Conservation (phyloP, 164 flowering plant species). For the Malania oleifera region DNA sequence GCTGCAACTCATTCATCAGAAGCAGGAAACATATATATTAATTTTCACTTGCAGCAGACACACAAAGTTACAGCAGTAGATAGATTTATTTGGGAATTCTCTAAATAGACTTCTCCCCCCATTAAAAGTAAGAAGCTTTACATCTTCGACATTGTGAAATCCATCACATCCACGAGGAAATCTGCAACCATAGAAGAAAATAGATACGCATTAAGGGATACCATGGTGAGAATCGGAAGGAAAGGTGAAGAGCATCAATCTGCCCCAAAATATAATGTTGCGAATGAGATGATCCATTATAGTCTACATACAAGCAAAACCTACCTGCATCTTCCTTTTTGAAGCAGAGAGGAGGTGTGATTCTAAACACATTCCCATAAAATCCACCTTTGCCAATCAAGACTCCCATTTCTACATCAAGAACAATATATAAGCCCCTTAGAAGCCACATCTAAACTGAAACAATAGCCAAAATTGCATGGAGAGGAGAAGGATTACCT, state of each 20-base stretch:
- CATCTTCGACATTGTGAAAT: conserved; percentile 59
- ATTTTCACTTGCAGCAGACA: background rate
- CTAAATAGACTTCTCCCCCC: background rate
- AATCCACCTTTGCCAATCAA: conserved; percentile 89
- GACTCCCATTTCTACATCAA: conserved; percentile 64
- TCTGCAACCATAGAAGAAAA: conserved; percentile 38
- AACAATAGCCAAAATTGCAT: background rate
- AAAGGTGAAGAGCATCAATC: background rate
- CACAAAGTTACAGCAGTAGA: background rate
- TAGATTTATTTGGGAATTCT: background rate
- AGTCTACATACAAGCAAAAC: background rate
- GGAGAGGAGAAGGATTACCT: conserved; percentile 41
- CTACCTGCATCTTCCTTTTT: conserved; percentile 86
- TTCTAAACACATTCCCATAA: conserved; percentile 84
- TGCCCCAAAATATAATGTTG: too few species aligned
- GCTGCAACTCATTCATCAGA: background rate
- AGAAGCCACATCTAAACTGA: background rate
- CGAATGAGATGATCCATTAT: too few species aligned
- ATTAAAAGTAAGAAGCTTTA: conserved; percentile 31
- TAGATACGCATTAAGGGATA: background rate
- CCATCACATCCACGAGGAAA: conserved; percentile 76
- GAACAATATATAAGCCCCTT: background rate
- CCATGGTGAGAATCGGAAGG: background rate
- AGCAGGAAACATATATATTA: background rate
- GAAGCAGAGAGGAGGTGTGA: conserved; percentile 96